These are phyloP conservation scores for Cyberlindnera maclurae DNA, from an alignment of 805 yeast genomes.

Conservation along the genomic window DNA sequence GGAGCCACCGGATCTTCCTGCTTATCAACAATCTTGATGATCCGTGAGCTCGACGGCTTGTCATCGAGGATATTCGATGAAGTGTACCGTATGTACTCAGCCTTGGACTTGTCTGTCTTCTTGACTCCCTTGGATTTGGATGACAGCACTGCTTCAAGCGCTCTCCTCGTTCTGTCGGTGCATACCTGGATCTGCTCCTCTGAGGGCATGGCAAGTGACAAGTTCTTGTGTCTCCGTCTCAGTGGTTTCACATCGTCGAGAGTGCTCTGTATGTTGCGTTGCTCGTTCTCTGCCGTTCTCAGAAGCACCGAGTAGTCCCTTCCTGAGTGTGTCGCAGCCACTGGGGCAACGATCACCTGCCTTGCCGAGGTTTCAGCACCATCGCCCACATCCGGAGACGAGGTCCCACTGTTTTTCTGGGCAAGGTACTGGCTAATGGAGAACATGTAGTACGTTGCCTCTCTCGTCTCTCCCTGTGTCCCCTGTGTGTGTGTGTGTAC, in stretches of 20 bases:
- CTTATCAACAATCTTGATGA: slow-evolving; percentile 58
- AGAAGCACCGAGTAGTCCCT: slow-evolving; percentile 19
- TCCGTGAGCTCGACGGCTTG: slow-evolving; percentile 30
- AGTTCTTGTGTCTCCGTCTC: slow-evolving; percentile 35
- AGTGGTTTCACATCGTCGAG: slow-evolving; percentile 57
- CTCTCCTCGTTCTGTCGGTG: slow-evolving; percentile 47
- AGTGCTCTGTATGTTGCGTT: slow-evolving; percentile 32
- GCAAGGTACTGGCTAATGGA: slow-evolving; percentile 16
- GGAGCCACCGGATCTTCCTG: slow-evolving; percentile 85
- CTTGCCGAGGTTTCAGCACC: background rate
- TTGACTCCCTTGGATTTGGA: slow-evolving; percentile 28
- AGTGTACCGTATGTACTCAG: slow-evolving; percentile 40
- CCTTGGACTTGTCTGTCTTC: slow-evolving; percentile 21
- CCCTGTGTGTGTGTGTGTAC: no score
- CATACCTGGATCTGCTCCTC: slow-evolving; percentile 40
- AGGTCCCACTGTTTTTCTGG: slow-evolving; percentile 7
- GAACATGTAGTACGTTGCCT: slow-evolving; percentile 10
- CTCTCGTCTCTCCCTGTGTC: slow-evolving; percentile 1
- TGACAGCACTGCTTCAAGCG: slow-evolving; percentile 45
- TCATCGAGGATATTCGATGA: slow-evolving; percentile 32
- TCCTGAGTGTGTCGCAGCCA: slow-evolving; percentile 1
- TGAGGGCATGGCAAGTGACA: slow-evolving; percentile 38
- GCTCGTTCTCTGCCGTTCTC: slow-evolving; percentile 14
- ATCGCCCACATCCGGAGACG: background rate
- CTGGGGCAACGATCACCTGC: slow-evolving; percentile 10